Conservation (phyloP, 352 stramenopile species). For the Pythium folliculosum region DNA sequence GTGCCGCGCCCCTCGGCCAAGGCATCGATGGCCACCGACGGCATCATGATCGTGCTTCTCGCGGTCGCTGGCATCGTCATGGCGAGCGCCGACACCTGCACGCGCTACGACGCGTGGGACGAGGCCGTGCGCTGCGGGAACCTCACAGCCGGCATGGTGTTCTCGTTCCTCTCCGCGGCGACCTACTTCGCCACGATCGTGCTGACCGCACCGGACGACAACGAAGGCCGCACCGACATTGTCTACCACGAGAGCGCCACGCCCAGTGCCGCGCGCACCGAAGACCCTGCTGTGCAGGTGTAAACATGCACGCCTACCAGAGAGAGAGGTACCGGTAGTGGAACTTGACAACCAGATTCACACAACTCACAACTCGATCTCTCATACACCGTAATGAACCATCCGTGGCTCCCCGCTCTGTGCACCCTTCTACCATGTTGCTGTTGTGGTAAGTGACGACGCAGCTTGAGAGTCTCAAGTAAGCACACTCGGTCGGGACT, state of each 20-base stretch:
- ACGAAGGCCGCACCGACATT: slow-evolving; percentile 3
- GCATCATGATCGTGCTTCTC: slow-evolving; percentile 34
- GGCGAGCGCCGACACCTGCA: slow-evolving; percentile 41
- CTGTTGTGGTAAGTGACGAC: too few relatives aligned
- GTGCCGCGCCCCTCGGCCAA: slow-evolving; percentile 26
- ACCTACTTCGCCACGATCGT: slow-evolving; percentile 13
- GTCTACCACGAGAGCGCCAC: slow-evolving; percentile 1
- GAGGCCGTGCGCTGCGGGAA: slow-evolving; percentile 39
- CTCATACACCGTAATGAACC: too few relatives aligned
- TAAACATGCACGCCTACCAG: too few relatives aligned
- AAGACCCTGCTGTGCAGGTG: too few relatives aligned
- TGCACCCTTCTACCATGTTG: too few relatives aligned
- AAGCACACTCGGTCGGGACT: too few relatives aligned
- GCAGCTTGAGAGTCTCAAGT: too few relatives aligned
- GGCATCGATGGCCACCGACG: slow-evolving; percentile 39
- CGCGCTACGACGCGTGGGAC: slow-evolving; percentile 33
- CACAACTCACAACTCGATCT: too few relatives aligned
- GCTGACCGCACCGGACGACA: not conserved
- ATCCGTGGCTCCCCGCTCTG: too few relatives aligned
- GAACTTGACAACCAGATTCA: too few relatives aligned
- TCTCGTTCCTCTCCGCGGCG: slow-evolving; percentile 47
- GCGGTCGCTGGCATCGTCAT: slow-evolving; percentile 53
- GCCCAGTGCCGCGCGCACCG: not conserved
- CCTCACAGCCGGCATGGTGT: slow-evolving; percentile 41
- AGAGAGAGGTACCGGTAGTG: too few relatives aligned